These are phyloP conservation scores for Cytospora leucostoma DNA, from an alignment of 2,329 filamentous ascomycete species.

Conservation along the genomic window DNA sequence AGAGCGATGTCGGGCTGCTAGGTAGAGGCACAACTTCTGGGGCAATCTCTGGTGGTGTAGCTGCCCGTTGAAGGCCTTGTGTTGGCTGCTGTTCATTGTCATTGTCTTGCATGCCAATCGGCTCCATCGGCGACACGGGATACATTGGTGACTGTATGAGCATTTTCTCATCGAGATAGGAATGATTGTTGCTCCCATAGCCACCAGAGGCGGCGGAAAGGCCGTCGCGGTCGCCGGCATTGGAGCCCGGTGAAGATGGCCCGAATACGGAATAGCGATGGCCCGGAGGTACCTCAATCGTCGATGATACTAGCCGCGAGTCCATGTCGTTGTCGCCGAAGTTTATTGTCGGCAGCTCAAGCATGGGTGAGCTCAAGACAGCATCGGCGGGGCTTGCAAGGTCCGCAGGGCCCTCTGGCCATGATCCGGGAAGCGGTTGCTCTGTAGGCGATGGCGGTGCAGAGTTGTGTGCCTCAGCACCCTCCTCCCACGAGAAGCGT, in stretches of 20 bases:
- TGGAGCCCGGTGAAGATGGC: conserved; percentile 48
- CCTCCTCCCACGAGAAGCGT: conserved; percentile 49
- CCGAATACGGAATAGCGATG: conserved; percentile 35
- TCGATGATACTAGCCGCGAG: neutral
- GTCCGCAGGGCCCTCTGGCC: neutral
- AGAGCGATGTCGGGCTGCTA: conserved; percentile 16
- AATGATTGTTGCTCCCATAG: conserved; percentile 32
- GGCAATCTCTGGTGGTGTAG: neutral
- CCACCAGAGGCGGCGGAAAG: conserved; percentile 29
- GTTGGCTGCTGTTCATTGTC: conserved; percentile 39
- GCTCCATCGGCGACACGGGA: conserved; percentile 35
- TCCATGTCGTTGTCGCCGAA: conserved; percentile 9
- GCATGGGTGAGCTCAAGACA: conserved; percentile 19
- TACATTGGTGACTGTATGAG: conserved; percentile 40
- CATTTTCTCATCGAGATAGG: conserved; percentile 49
- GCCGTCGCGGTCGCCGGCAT: conserved; percentile 36
- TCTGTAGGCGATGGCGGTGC: neutral
- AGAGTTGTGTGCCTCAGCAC: conserved; percentile 31
- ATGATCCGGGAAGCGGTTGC: conserved; percentile 1
- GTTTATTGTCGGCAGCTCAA: conserved; percentile 20
- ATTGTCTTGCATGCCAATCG: conserved; percentile 37
- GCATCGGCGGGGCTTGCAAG: conserved; percentile 14
- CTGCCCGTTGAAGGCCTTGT: conserved; percentile 31
- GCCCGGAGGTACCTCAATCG: conserved; percentile 2
- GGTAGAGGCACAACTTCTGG: conserved; percentile 22